Evolutionary conservation across 1,284 basidiomycete species (phyloP).

Genomic region (Meira nashicola): DNA sequence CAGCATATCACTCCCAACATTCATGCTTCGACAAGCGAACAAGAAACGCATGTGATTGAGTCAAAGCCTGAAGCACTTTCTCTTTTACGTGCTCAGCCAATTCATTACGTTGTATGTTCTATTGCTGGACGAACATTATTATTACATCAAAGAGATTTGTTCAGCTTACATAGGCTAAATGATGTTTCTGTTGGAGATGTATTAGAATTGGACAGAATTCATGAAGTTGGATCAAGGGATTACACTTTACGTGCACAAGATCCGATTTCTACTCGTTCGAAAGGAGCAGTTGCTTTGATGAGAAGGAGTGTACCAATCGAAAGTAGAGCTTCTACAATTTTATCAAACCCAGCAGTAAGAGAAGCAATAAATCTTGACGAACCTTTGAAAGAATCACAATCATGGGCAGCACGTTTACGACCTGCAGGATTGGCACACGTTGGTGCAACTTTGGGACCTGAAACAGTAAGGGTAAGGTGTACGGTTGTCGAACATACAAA

Average conservation of each 20-base stretch:
- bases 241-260: slow-evolving; percentile 71
- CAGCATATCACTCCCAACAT: no score
- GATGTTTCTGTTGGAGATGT: slow-evolving; percentile 68
- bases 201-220: slow-evolving; percentile 75
- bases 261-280: slow-evolving; percentile 20
- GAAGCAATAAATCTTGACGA: background rate
- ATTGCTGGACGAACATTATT: slow-evolving; percentile 82
- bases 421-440: slow-evolving; percentile 45
- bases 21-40: background rate
- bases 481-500: slow-evolving; percentile 96
- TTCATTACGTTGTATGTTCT: slow-evolving; percentile 69
- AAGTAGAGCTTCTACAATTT: background rate
- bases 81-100: slow-evolving; percentile 12
- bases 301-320: slow-evolving; percentile 5
- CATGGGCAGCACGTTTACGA: slow-evolving; percentile 38
- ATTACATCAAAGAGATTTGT: slow-evolving; percentile 77
- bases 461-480: slow-evolving; percentile 67
- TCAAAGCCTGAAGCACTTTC: slow-evolving; percentile 6
- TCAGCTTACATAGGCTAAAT: slow-evolving; percentile 83
- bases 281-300: slow-evolving; percentile 16
- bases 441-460: slow-evolving; percentile 29
- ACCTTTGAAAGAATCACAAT: slow-evolving; percentile 17
- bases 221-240: slow-evolving; percentile 90
- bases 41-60: background rate
- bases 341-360: background rate